Evolutionary conservation across 331 rosid genomes (phyloP).

Genomic region (Ulmus americana): DNA sequence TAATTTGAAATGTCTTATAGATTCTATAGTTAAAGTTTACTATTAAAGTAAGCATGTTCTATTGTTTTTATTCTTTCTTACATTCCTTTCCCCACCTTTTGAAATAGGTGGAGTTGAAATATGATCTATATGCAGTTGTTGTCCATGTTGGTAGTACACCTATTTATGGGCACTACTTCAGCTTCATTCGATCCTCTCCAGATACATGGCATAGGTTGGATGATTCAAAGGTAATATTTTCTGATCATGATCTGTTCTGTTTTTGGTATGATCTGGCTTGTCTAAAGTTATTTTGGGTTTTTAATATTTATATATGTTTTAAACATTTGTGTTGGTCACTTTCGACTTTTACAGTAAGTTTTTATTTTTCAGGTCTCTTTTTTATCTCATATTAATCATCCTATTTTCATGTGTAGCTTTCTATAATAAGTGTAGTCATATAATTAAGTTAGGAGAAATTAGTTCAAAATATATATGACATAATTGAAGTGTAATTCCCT

Average conservation of each 20-base stretch:
- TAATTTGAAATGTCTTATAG: neutral
- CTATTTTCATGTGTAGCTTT: too few relatives aligned
- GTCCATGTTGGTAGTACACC: slow-evolving; percentile 66
- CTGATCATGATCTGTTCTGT: neutral
- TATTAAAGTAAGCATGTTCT: neutral
- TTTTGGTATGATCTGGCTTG: neutral
- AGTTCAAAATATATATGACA: too few relatives aligned
- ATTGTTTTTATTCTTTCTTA: slow-evolving; percentile 3
- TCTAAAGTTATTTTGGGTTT: neutral
- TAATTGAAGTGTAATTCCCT: too few relatives aligned
- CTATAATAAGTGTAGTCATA: too few relatives aligned
- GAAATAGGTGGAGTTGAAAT: slow-evolving; percentile 52
- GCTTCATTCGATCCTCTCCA: slow-evolving; percentile 71
- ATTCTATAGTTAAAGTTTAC: neutral
- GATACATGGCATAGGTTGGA: slow-evolving; percentile 73
- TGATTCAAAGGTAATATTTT: slow-evolving; percentile 59
- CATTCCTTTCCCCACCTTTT: slow-evolving; percentile 6
- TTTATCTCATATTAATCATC: too few relatives aligned
- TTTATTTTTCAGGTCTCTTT: too few relatives aligned
- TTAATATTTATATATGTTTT: too few relatives aligned
- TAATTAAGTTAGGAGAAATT: too few relatives aligned
- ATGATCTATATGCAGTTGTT: slow-evolving; percentile 80
- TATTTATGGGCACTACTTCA: slow-evolving; percentile 77
- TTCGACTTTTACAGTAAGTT: too few relatives aligned
- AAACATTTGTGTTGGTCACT: too few relatives aligned